phyloP scores from a whole-genome alignment of 2,329 filamentous ascomycete species.

The Amauroascus niger region DNA sequence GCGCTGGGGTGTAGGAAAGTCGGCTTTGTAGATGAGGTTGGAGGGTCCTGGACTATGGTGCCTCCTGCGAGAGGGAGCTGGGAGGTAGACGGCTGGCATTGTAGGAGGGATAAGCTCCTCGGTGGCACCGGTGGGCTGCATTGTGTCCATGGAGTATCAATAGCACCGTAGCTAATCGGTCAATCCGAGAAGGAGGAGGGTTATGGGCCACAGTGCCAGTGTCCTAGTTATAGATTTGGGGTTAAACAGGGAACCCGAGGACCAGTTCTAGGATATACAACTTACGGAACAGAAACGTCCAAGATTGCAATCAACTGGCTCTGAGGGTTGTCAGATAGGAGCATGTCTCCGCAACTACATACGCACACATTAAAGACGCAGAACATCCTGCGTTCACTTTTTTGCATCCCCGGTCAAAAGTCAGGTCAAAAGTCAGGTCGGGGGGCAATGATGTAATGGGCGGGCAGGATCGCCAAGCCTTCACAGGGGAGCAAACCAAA shows the following conservation, averaged over 20 bases:
- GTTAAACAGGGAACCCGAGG: neutral
- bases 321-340: no score
- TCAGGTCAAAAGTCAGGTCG: neutral
- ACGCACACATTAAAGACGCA: no score
- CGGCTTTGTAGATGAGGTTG: slow-evolving; percentile 27
- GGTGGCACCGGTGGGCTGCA: slow-evolving; percentile 26
- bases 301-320: no score
- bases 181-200: neutral
- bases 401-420: no score
- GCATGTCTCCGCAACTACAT: no score
- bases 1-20: slow-evolving; percentile 31
- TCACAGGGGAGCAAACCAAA: neutral
- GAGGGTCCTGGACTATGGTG: slow-evolving; percentile 21
- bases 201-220: neutral
- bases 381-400: no score
- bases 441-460: slow-evolving; percentile 1
- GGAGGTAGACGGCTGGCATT: slow-evolving; percentile 34
- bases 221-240: neutral
- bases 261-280: neutral
- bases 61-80: slow-evolving; percentile 19
- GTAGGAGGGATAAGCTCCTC: slow-evolving; percentile 29
- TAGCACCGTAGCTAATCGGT: neutral
- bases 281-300: no score
- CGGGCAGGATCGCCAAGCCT: neutral
- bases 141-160: neutral